phyloP scores from a whole-genome alignment of 1,139 yeast species.

The Saccharomyces uvarum region DNA sequence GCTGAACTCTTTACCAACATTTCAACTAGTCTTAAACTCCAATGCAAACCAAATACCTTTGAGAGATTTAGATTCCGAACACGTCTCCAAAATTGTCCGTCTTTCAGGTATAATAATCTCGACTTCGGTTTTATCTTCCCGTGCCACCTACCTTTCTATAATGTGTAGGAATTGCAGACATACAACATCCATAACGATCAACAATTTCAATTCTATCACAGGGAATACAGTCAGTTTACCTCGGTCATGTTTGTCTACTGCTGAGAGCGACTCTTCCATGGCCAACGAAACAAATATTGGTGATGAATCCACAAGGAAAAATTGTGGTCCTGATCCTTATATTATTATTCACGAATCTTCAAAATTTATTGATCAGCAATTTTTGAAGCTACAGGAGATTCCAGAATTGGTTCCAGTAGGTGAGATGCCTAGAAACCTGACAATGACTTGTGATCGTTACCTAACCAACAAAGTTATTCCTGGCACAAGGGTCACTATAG shows the following conservation, averaged over 20 bases:
- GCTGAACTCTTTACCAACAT: constrained; percentile 59
- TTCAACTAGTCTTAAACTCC: constrained; percentile 75
- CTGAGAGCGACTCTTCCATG: constrained; percentile 12
- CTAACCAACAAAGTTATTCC: constrained; percentile 88
- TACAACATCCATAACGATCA: constrained; percentile 58
- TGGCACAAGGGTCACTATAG: constrained; percentile 85
- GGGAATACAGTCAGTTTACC: constrained; percentile 68
- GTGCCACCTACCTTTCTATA: constrained; percentile 77
- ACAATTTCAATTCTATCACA: constrained; percentile 57
- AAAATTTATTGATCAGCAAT: constrained; percentile 87
- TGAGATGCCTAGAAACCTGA: constrained; percentile 93
- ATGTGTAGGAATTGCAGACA: constrained; percentile 88
- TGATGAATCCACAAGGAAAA: constrained; percentile 42
- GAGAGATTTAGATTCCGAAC: constrained; percentile 78
- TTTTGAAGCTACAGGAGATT: constrained; percentile 84
- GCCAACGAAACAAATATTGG: constrained; percentile 14
- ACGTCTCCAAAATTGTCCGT: constrained; percentile 82
- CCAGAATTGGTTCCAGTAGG: constrained; percentile 99
- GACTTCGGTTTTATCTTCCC: constrained; percentile 80
- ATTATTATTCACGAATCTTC: constrained; percentile 91
- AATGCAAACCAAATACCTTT: constrained; percentile 67
- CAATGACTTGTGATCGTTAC: constrained; percentile 82
- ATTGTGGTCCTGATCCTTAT: constrained; percentile 88
- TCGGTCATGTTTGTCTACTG: constrained; percentile 45
- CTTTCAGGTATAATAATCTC: constrained; percentile 91